phyloP scores from a whole-genome alignment of 2,329 filamentous ascomycete species.

The Aschersonia sp. region DNA sequence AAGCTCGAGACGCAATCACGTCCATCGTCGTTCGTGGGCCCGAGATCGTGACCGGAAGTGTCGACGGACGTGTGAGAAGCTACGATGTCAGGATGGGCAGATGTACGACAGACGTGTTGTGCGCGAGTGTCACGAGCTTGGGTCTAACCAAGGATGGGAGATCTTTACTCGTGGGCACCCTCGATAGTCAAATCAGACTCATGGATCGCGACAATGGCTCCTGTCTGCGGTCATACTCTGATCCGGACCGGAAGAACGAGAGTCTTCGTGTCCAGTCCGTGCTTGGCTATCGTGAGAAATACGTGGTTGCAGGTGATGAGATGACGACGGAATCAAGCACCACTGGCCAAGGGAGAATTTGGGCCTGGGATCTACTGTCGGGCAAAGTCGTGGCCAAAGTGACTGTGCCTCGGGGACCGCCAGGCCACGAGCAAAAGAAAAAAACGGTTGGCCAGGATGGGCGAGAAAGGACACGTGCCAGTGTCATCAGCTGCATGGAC shows the following conservation, averaged over 20 bases:
- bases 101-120: conserved; percentile 56
- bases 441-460: conserved; percentile 44
- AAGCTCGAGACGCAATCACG: conserved; percentile 58
- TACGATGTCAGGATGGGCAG: conserved; percentile 75
- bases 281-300: conserved; percentile 61
- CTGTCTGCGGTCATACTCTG: conserved; percentile 57
- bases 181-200: conserved; percentile 66
- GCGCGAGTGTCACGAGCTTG: conserved; percentile 61
- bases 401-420: conserved; percentile 39
- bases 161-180: conserved; percentile 56
- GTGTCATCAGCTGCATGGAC: conserved; percentile 46
- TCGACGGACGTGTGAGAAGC: conserved; percentile 67
- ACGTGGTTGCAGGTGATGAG: conserved; percentile 73
- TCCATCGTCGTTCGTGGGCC: conserved; percentile 30
- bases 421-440: conserved; percentile 31
- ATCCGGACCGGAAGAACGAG: conserved; percentile 44
- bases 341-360: conserved; percentile 43
- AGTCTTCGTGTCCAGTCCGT: conserved; percentile 62
- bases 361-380: conserved; percentile 74
- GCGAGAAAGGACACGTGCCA: conserved; percentile 42
- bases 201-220: conserved; percentile 67
- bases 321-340: conserved; percentile 17
- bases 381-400: conserved; percentile 55
- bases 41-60: conserved; percentile 60
- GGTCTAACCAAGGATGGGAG: conserved; percentile 57